phyloP scores from a whole-genome alignment of 129 eudicot species.

The Centella asiatica region DNA sequence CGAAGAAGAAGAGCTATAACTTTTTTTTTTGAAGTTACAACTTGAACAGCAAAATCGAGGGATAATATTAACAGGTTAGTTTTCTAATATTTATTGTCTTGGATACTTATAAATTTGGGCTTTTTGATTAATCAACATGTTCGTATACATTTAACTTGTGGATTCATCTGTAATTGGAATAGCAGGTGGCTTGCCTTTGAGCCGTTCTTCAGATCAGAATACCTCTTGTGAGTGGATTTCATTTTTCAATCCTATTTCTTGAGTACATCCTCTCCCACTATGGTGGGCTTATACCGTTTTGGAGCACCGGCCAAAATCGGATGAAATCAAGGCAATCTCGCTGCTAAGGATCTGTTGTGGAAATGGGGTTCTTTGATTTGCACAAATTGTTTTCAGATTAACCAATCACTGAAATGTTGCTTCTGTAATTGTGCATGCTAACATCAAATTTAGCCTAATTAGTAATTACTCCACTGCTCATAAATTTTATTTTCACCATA shows the following conservation, averaged over 20 bases:
- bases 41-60: slow-evolving; percentile 12
- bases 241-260: background rate
- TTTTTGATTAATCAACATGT: too few species aligned
- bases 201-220: background rate
- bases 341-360: background rate
- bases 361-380: too few species aligned
- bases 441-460: too few species aligned
- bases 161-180: slow-evolving; percentile 2
- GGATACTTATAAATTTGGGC: background rate
- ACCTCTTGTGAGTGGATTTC: slow-evolving; percentile 3
- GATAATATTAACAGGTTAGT: background rate
- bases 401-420: too few species aligned
- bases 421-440: too few species aligned
- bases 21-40: background rate
- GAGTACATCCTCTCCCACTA: background rate
- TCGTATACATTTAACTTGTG: background rate
- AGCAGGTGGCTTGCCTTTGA: slow-evolving; percentile 12
- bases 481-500: too few species aligned
- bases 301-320: background rate
- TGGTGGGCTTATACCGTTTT: background rate
- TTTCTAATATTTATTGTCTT: background rate
- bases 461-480: too few species aligned
- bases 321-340: background rate
- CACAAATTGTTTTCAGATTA: background rate
- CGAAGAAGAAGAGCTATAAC: background rate